These are phyloP conservation scores for Primulina tabacum DNA, from an alignment of 257 asterid genomes.

Conservation along the genomic window DNA sequence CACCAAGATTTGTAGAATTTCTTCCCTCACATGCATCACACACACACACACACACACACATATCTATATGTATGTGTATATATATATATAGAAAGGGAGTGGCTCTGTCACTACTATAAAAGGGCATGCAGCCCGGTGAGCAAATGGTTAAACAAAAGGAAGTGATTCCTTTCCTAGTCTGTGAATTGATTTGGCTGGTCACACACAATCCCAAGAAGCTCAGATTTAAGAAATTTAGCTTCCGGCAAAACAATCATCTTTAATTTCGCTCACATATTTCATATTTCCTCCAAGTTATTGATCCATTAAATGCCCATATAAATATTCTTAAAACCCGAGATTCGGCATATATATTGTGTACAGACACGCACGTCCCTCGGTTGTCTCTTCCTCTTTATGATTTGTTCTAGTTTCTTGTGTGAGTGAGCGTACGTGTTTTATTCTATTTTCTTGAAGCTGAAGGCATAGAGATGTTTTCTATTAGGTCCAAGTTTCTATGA, in stretches of 20 bases:
- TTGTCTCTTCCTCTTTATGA: neutral
- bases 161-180: slow-evolving; percentile 20
- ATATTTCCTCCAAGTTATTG: slow-evolving; percentile 1
- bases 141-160: slow-evolving; percentile 6
- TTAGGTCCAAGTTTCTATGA: slow-evolving; percentile 47
- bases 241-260: neutral
- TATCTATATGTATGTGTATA: too few relatives aligned
- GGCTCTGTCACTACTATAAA: neutral
- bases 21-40: too few relatives aligned
- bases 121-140: neutral
- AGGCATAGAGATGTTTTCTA: slow-evolving; percentile 34
- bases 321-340: slow-evolving; percentile 6
- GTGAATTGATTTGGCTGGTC: slow-evolving; percentile 28
- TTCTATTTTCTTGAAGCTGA: slow-evolving; percentile 11
- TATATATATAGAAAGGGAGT: too few relatives aligned
- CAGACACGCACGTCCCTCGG: neutral
- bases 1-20: too few relatives aligned
- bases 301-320: slow-evolving; percentile 13
- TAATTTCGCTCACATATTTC: neutral
- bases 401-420: slow-evolving; percentile 2
- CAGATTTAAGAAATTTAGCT: neutral
- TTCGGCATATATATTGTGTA: neutral
- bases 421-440: slow-evolving; percentile 5
- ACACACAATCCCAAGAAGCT: slow-evolving; percentile 29
- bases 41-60: too few relatives aligned